Percentiles rank a stretch among this genome's conserved stretches.
Evolutionary conservation across 352 stramenopile species (phyloP).

Genomic region (Pythium utonaiense): DNA sequence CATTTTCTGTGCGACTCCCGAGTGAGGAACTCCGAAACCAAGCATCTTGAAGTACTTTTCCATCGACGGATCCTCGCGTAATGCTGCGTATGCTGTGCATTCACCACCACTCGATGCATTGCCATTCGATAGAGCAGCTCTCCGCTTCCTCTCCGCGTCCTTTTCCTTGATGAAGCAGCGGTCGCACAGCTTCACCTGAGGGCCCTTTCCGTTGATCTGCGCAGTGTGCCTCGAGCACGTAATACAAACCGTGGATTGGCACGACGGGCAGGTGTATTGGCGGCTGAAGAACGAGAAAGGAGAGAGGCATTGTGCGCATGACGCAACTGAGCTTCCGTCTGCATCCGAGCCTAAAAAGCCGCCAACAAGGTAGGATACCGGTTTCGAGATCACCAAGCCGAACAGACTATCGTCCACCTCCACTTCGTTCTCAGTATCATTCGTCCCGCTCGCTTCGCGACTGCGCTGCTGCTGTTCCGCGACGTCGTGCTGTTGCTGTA

Average conservation of each 20-base stretch:
- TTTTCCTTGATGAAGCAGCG: slow-evolving; percentile 74
- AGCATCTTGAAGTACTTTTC: slow-evolving; percentile 89
- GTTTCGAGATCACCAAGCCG: slow-evolving; percentile 51
- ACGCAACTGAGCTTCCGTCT: slow-evolving; percentile 10
- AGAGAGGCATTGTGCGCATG: slow-evolving; percentile 52
- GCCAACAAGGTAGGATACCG: slow-evolving; percentile 64
- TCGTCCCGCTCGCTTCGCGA: slow-evolving; percentile 23
- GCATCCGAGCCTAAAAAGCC: slow-evolving; percentile 47
- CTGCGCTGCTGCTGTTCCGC: slow-evolving; percentile 33
- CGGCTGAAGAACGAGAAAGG: slow-evolving; percentile 77
- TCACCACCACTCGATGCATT: slow-evolving; percentile 23
- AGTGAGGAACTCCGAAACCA: slow-evolving; percentile 62
- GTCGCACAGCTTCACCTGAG: slow-evolving; percentile 60
- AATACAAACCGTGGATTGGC: slow-evolving; percentile 49
- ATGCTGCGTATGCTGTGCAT: slow-evolving; percentile 45
- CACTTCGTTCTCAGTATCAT: slow-evolving; percentile 7
- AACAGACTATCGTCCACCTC: slow-evolving; percentile 39
- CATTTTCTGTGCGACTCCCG: slow-evolving; percentile 78
- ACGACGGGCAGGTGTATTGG: slow-evolving; percentile 47
- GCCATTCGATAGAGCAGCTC: slow-evolving; percentile 11
- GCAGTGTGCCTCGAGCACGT: slow-evolving; percentile 54
- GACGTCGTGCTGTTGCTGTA: slow-evolving; percentile 45
- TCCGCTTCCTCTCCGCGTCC: slow-evolving; percentile 49
- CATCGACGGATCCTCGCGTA: slow-evolving; percentile 58
- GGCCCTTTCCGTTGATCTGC: slow-evolving; percentile 36